phyloP scores from a whole-genome alignment of 2,329 filamentous ascomycete species.

The Myriosclerotinia duriaeana region DNA sequence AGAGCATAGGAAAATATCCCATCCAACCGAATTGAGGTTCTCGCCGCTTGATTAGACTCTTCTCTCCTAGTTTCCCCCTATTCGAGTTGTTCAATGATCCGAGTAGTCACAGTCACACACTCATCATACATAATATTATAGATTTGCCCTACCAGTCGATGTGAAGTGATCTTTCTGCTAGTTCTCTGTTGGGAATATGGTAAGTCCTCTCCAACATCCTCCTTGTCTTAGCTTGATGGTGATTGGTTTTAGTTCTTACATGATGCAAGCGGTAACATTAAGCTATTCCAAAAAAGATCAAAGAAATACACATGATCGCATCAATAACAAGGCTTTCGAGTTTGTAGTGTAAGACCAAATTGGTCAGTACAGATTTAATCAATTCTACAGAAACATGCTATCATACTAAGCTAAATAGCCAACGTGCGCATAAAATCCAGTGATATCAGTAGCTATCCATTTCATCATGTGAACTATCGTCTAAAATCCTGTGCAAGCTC shows the following conservation, averaged over 20 bases:
- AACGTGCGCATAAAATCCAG: conserved; percentile 24
- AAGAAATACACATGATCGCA: background rate
- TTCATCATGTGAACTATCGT: background rate
- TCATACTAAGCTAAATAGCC: conserved; percentile 3
- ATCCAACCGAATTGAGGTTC: background rate
- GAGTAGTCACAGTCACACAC: background rate
- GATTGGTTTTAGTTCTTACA: background rate
- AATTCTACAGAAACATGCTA: background rate
- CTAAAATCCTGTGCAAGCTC: conserved; percentile 25
- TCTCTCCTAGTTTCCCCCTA: background rate
- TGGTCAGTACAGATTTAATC: background rate
- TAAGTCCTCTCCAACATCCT: background rate
- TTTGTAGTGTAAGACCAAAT: conserved; percentile 1
- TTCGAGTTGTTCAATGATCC: no score
- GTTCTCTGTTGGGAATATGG: background rate
- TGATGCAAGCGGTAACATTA: background rate
- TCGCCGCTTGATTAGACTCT: background rate
- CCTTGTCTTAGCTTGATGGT: background rate
- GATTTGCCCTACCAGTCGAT: background rate
- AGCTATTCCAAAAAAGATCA: background rate
- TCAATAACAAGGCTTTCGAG: background rate
- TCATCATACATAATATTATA: background rate
- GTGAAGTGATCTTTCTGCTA: background rate
- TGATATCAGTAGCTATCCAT: conserved; percentile 19
- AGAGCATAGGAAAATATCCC: background rate